Evolutionary conservation across 345 rosid species (phyloP).

Genomic region (Moricandia arvensis): DNA sequence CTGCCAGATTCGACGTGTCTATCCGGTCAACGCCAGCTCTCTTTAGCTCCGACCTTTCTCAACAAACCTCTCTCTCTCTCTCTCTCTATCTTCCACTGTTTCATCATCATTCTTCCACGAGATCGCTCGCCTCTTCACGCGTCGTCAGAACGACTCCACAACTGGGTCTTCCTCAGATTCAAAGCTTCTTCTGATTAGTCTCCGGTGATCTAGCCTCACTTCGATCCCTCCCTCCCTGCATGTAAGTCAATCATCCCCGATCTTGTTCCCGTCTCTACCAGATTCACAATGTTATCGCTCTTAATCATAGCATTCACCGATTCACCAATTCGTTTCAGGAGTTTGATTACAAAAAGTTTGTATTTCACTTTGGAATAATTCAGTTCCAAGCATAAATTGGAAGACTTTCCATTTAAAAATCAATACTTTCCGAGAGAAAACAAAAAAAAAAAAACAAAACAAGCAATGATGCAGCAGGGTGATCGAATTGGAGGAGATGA

Average conservation of each 20-base stretch:
- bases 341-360: constrained; percentile 3
- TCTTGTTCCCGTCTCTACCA: neutral
- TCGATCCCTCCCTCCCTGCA: constrained; percentile 21
- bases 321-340: constrained; percentile 9
- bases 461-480: constrained; percentile 51
- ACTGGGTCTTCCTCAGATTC: neutral
- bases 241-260: constrained; percentile 13
- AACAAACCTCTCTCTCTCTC: no score
- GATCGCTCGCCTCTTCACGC: neutral
- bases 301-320: neutral
- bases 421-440: no score
- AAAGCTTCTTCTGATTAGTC: neutral
- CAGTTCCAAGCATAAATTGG: neutral
- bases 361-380: constrained; percentile 1
- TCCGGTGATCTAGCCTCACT: constrained; percentile 5
- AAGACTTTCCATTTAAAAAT: neutral
- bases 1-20: neutral
- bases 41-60: constrained; percentile 11
- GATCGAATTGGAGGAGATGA: constrained; percentile 43
- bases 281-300: constrained; percentile 5
- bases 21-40: constrained; percentile 27
- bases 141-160: neutral
- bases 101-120: neutral
- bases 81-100: constrained; percentile 15
- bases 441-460: neutral